A percentile compares a stretch with the other conserved stretches of the same genome.
Evolutionary conservation across 441 rosid genomes (phyloP).

Genomic region (Adansonia madagascariensis): DNA sequence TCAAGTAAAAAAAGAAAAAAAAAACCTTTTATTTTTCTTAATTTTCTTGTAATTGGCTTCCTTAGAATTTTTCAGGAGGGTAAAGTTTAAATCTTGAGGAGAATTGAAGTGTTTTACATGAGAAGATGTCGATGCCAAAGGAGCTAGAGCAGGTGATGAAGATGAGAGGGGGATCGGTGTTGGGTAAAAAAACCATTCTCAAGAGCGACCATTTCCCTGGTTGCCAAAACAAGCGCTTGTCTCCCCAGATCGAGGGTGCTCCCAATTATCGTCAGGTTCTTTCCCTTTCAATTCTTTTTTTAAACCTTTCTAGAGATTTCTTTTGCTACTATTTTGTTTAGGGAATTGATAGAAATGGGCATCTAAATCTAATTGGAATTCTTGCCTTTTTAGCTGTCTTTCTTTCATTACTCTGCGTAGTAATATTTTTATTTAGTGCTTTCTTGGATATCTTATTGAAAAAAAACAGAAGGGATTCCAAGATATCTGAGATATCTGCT

Average conservation of each 20-base stretch:
- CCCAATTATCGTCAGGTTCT: conserved; percentile 97
- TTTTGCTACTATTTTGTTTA: conserved; percentile 7
- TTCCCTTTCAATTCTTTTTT: neutral
- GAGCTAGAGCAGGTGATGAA: conserved; percentile 95
- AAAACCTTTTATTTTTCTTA: neutral
- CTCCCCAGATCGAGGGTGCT: conserved; percentile 96
- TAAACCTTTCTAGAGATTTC: neutral
- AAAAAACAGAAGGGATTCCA: neutral
- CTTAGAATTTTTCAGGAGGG: neutral
- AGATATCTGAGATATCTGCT: conserved; percentile 2
- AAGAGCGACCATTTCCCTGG: conserved; percentile 99
- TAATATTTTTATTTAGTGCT: neutral
- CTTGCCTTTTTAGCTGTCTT: conserved; percentile 3
- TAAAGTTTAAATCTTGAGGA: conserved; percentile 18
- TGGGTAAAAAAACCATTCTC: conserved; percentile 93
- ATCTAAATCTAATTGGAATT: conserved; percentile 19
- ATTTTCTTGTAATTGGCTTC: conserved; percentile 6
- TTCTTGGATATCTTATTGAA: neutral
- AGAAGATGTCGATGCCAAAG: conserved; percentile 74
- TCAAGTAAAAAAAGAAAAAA: neutral
- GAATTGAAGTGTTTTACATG: conserved; percentile 22
- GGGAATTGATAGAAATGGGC: conserved; percentile 10
- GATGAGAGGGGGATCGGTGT: conserved; percentile 91
- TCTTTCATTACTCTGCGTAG: neutral
- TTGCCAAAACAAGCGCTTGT: conserved; percentile 90